A percentile compares a stretch with the other conserved stretches of the same genome.
Evolutionary conservation across 192 early-diverging fungal species (phyloP).

Genomic region (Entomortierella chlamydospora): DNA sequence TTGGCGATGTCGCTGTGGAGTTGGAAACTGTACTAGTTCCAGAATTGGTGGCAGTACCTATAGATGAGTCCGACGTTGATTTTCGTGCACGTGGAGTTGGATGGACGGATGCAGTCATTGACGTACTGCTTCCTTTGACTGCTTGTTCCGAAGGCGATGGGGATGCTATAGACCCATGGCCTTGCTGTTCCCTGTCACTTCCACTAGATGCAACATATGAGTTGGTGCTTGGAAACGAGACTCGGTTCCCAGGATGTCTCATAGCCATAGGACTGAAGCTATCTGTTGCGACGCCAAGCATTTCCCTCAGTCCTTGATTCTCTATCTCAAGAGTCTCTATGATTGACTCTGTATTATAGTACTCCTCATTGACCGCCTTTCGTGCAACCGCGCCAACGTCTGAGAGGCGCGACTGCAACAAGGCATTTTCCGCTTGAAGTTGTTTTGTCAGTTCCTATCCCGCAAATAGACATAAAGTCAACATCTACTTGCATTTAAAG

Average conservation of each 20-base stretch:
- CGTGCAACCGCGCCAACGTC: constrained; percentile 46
- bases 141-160: constrained; percentile 1
- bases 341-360: constrained; percentile 45
- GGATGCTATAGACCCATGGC: not conserved
- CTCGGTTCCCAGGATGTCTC: constrained; percentile 29
- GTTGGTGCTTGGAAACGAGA: constrained; percentile 50
- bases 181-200: constrained; percentile 30
- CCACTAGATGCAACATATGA: constrained; percentile 50
- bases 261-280: constrained; percentile 4
- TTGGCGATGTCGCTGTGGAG: constrained; percentile 19
- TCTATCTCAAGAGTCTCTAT: constrained; percentile 47
- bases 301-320: constrained; percentile 45
- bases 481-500: not conserved
- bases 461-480: not conserved
- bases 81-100: not conserved
- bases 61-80: not conserved
- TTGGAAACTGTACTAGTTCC: constrained; percentile 18
- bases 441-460: constrained; percentile 24
- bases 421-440: constrained; percentile 35
- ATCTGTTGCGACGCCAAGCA: constrained; percentile 39
- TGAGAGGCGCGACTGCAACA: constrained; percentile 30
- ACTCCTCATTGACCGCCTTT: constrained; percentile 43
- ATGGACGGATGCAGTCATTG: not conserved
- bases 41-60: not conserved
- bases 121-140: not conserved